Evolutionary conservation across 2,329 filamentous ascomycete species (phyloP).

Genomic region (Fusarium sp.): DNA sequence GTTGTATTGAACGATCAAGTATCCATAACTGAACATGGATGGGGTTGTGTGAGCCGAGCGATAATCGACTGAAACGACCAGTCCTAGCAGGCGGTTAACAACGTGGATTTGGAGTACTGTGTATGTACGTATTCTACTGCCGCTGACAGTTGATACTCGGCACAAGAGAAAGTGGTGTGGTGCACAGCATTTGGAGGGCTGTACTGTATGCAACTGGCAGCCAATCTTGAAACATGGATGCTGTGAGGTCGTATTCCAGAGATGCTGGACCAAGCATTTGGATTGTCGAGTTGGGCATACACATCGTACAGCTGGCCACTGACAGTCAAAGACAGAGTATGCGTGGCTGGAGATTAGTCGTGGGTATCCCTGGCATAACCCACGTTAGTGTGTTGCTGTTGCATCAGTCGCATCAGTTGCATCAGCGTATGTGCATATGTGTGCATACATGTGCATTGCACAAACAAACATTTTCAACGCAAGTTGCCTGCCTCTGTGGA

Average conservation of each 20-base stretch:
- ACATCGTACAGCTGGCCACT: conserved; percentile 1
- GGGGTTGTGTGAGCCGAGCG: neutral
- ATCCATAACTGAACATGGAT: neutral
- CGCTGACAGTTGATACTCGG: neutral
- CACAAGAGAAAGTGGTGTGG: neutral
- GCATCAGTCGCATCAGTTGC: conserved; percentile 41
- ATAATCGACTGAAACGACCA: conserved; percentile 24
- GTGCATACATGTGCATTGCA: conserved; percentile 35
- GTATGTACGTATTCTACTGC: neutral
- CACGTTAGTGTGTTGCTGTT: conserved; percentile 22
- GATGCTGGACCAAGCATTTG: conserved; percentile 10
- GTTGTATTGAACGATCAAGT: conserved; percentile 8
- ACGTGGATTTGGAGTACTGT: neutral
- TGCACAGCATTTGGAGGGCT: neutral
- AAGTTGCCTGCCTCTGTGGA: neutral
- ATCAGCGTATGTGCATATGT: conserved; percentile 29
- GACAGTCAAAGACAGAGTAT: neutral
- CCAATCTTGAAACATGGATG: conserved; percentile 24
- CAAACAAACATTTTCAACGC: conserved; percentile 19
- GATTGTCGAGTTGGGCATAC: conserved; percentile 20
- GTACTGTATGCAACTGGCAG: neutral
- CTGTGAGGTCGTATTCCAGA: conserved; percentile 9
- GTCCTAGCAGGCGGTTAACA: neutral
- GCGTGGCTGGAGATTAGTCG: conserved; percentile 20
- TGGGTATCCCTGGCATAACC: conserved; percentile 20